Evolutionary conservation across 2,329 filamentous ascomycete species (phyloP), one percentile per base, ranked within the genome.

Genomic region (Fusarium subglutinans): DNA sequence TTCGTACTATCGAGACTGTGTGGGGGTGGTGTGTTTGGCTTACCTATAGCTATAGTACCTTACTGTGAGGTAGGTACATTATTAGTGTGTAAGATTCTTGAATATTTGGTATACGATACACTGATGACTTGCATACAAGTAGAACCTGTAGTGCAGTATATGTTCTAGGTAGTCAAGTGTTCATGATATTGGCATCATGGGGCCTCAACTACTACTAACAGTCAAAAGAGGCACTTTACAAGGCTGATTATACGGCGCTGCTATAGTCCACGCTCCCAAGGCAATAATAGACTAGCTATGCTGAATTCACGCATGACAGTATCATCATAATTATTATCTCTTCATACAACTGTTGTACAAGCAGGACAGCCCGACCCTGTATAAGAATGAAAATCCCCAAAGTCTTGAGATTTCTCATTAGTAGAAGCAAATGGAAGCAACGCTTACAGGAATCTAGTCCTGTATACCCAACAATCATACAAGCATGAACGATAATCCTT

Each of bases 251-350:
- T 10, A 54, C 11, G 24, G 24, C 26, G 20, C 55, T 37, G 17
- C 12, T 28, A 37, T 22, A 11, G 15, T 58, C 48, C 43, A 28
- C 41, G 28, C 22, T 35, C 26, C 26, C 8, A 20, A n/a, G 24
- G 26, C 14, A 40, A 40, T 24, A 35, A 35, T 35, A 35, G 33
- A 35, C 33, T 35, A 24, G 15, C 7, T 28, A 20, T 22, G 43
- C 14, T 14, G 18, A 35, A 22, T 20, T 26, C 26, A 30, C 38
- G 41, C 24, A 26, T 20, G 26, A 37, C 48, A 38, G 47, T 14
- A 44, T 47, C 47, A 28, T 69, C 61, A 56, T 74, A 22, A 69
- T 61, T 74, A 64, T 47, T 63, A 66, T 63, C 30, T 55, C 47
- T 28, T 56, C 30, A 55, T 60, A 63, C 18, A 38, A 20, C 51